Conservation (phyloP, 257 asterid species). For the Solanum corneliomulleri region DNA sequence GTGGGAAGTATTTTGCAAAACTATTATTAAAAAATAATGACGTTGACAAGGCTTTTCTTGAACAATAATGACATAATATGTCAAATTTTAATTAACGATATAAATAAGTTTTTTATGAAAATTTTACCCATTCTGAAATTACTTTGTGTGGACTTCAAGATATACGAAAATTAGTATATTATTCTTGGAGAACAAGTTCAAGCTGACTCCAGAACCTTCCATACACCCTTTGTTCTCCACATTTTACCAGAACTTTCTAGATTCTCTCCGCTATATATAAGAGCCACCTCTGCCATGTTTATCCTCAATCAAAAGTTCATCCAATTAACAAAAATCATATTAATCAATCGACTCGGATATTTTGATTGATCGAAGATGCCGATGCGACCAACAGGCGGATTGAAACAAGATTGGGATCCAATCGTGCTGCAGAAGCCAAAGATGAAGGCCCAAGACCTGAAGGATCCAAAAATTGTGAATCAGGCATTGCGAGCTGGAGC, state of each 20-base stretch:
- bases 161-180: neutral
- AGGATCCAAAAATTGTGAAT: conserved; percentile 24
- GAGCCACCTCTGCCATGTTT: neutral
- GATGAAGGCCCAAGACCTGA: conserved; percentile 15
- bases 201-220: conserved; percentile 2
- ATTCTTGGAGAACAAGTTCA: conserved; percentile 4
- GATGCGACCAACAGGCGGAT: conserved; percentile 11
- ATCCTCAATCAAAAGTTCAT: neutral
- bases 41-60: rapidly evolving
- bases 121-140: neutral
- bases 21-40: too few species aligned
- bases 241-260: conserved; percentile 14
- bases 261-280: neutral
- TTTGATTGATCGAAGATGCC: conserved; percentile 12
- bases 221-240: neutral
- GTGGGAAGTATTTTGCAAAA: too few species aligned
- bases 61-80: too few species aligned
- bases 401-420: conserved; percentile 35
- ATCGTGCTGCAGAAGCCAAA: conserved; percentile 29
- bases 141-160: neutral
- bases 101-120: too few species aligned
- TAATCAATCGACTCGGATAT: neutral
- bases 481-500: conserved; percentile 33
- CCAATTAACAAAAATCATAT: neutral
- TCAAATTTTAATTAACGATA: too few species aligned